These are phyloP conservation scores for Domatiomyces globalis DNA, from an alignment of 2,329 filamentous ascomycete genomes.

Conservation along the genomic window DNA sequence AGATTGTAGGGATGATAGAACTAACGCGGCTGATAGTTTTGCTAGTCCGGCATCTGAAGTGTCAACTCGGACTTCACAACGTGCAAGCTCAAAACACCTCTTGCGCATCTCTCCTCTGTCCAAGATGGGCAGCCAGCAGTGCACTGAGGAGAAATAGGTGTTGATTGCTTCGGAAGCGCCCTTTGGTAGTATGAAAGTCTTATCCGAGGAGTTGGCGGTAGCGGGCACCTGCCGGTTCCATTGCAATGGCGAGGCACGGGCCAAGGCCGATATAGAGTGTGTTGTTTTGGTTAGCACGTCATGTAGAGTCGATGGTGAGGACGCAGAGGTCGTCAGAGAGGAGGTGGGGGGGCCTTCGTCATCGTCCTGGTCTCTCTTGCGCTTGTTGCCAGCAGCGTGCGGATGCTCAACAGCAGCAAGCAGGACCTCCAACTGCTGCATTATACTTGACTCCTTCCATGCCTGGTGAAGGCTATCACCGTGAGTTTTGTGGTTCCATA, in stretches of 20 bases:
- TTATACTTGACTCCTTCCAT: constrained; percentile 31
- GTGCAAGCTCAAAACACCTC: constrained; percentile 41
- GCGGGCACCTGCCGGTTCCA: neutral
- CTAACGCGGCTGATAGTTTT: constrained; percentile 31
- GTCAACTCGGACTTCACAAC: neutral
- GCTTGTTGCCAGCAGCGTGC: constrained; percentile 20
- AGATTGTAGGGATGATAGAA: constrained; percentile 21
- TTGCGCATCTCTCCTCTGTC: constrained; percentile 44
- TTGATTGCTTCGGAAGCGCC: constrained; percentile 41
- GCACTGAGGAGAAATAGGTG: constrained; percentile 43
- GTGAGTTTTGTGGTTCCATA: constrained; percentile 28
- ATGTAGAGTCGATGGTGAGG: constrained; percentile 3
- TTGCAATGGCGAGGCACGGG: neutral
- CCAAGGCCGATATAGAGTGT: neutral
- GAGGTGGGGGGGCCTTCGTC: neutral
- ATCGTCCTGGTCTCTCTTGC: constrained; percentile 21
- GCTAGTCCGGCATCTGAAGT: constrained; percentile 23
- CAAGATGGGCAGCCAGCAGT: constrained; percentile 46
- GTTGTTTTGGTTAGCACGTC: constrained; percentile 1
- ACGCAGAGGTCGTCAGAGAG: constrained; percentile 8
- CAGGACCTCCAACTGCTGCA: constrained; percentile 28
- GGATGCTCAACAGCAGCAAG: constrained; percentile 23
- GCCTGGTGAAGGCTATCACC: constrained; percentile 31
- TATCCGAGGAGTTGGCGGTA: neutral
- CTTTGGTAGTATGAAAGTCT: constrained; percentile 29